Evolutionary conservation across 805 yeast genomes (phyloP), one percentile per base, ranked within the genome.

Genomic region (Kuraishia borneana): DNA sequence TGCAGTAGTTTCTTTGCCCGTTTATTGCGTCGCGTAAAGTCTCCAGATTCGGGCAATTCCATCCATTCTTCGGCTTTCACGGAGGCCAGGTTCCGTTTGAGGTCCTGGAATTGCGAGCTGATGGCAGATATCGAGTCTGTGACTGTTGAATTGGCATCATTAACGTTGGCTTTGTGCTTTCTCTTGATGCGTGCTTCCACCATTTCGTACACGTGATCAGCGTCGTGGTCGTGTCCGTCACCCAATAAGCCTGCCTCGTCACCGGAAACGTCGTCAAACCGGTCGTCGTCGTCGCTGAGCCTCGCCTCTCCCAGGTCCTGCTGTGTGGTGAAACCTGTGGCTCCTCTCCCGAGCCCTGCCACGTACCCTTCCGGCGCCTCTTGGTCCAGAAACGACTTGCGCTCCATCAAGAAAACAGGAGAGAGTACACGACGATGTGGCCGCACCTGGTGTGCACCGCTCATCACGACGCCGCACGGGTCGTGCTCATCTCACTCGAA

Each of bases 261-360:
- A 6, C 41, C 54, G 22, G 44, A 55, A 1, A 51, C 54, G 34
- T 53, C 56, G 7, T 37, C 35, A 32, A 46, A 49, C 34, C 48
- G 42, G 19, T 53, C 58, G 18, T 55, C 65, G 4, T 55, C 57
- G n/a, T 51, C 60, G 5, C 46, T 47, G 40, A 63, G 42, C 37
- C 60, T 38, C 2, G 68, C 65, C 13, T 65, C 59, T 1, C 84
- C 84, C 12, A 81, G 53, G 41, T 81, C 94, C 1, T 92, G 84
- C 38, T 85, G 70, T 0, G 95, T 85, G 0, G 88, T 76, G 54
- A 92, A 88, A 4, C 96, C 97, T 2, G 83, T 72, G 2, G 96
- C 97, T 19, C 98, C 98, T 50, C 98, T 65, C 0, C 96, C 97
- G 6, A 87, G 57, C 18, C 98, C 98, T 3, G 97, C 81, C 27